Base-by-base conservation (phyloP, 345 rosid genomes). In the Trapa bicornis region DNA sequence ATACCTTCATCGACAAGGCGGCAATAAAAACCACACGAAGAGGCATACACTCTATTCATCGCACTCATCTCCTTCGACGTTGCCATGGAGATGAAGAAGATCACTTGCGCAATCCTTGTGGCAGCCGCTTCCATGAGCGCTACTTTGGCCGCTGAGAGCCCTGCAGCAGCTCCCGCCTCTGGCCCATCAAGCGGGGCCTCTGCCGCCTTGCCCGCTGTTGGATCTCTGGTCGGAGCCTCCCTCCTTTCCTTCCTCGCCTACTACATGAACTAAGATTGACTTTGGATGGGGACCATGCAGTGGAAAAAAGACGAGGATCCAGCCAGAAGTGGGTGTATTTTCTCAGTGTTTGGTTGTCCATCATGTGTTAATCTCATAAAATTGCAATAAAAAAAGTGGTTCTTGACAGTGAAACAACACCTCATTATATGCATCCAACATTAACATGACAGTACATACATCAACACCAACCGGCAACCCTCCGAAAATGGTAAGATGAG, bases 71-170 rank as follows among this genome's bases (percentile, higher is more conserved):
- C 71, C 74, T 15, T 61, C 61, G 61, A 36, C 36, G 4, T 57
- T 5, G 35, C 37, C 37, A 88, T 91, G 94, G 92, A 78, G 68
- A 69, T 81, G 86, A 87, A 85, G 80, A 91, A 83, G 86, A 79
- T 89, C 75, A 75, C 81, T 66, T 81, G 70, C 13, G 89, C 81
- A n/a, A 74, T 84, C 73, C 72, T 87, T 35, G 12, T 83, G 0
- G 85, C 75, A 0, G 89, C 89, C 12, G 86, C 87, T 77, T 78
- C 82, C 67, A 72, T 86, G 82, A 79, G 76, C 64, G 74, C 80
- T 5, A 86, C 68, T 75, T 63, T 84, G 81, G 96, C 92, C 32
- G 14, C 77, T 2, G 83, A 72, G 9, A 69, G 47, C 6, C 67
- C 74, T 3, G 76, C 76, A 35, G 29, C 81, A 0, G 87, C 88